These are phyloP conservation scores for Apium graveolens DNA, from an alignment of 129 eudicot genomes.

Conservation along the genomic window DNA sequence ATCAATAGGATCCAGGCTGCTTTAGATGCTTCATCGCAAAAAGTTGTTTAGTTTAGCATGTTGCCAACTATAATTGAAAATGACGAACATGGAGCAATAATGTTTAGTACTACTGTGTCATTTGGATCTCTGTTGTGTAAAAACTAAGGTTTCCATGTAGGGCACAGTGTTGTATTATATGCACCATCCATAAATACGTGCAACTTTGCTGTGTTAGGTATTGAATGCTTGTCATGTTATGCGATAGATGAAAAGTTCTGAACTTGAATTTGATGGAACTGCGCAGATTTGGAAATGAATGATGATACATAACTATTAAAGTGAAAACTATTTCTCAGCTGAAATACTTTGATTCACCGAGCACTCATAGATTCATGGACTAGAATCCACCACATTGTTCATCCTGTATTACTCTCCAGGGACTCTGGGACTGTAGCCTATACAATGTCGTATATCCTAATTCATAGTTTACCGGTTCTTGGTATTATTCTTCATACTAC, in stretches of 20 bases:
- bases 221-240: slow-evolving; percentile 1
- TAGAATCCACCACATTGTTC: slow-evolving; percentile 11
- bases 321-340: slow-evolving; percentile 40
- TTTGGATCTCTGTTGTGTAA: slow-evolving; percentile 5
- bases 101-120: background rate
- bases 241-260: background rate
- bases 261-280: background rate
- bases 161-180: background rate
- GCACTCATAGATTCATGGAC: slow-evolving; percentile 10
- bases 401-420: slow-evolving; percentile 10
- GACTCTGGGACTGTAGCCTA: slow-evolving; percentile 10
- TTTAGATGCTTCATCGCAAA: slow-evolving; percentile 19
- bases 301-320: slow-evolving; percentile 18
- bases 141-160: background rate
- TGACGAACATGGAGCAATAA: slow-evolving; percentile 3
- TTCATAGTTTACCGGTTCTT: background rate
- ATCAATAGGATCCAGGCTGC: slow-evolving; percentile 57
- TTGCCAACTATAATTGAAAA: background rate
- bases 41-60: slow-evolving; percentile 7
- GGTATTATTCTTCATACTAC: background rate
- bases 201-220: slow-evolving; percentile 6
- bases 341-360: slow-evolving; percentile 7
- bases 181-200: background rate
- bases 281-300: background rate
- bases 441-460: background rate